phyloP scores from a whole-genome alignment of 2,329 filamentous ascomycete genomes.

The Colletotrichum sp. region DNA sequence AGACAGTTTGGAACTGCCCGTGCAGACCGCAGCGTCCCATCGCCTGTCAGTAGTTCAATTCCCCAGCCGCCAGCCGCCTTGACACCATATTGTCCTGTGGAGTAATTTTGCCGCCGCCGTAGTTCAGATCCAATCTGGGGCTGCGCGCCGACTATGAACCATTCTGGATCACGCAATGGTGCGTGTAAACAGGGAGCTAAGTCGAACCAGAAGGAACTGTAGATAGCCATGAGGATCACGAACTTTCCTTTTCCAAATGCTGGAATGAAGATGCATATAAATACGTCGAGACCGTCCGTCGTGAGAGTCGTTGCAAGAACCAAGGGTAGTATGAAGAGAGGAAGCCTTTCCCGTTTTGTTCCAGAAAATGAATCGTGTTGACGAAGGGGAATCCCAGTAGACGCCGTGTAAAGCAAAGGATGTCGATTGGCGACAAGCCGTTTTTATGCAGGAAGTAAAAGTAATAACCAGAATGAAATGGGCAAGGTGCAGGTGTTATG shows the following conservation, averaged over 20 bases:
- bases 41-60: neutral
- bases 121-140: neutral
- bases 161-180: neutral
- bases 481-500: slow-evolving; percentile 1
- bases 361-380: slow-evolving; percentile 30
- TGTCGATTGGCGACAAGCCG: slow-evolving; percentile 20
- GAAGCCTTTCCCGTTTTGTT: slow-evolving; percentile 26
- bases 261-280: slow-evolving; percentile 18
- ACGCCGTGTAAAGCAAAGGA: slow-evolving; percentile 28
- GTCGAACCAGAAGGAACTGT: neutral
- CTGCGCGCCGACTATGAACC: neutral
- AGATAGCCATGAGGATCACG: neutral
- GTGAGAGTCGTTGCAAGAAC: slow-evolving; percentile 22
- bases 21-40: neutral
- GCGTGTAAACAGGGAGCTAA: neutral
- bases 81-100: neutral
- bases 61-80: neutral
- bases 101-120: neutral
- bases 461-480: slow-evolving; percentile 14
- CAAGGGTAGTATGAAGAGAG: slow-evolving; percentile 19
- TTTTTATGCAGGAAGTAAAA: slow-evolving; percentile 18
- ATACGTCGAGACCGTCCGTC: slow-evolving; percentile 20
- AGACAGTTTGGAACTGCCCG: neutral
- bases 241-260: slow-evolving; percentile 6
- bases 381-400: slow-evolving; percentile 29